Evolutionary conservation across 495 filamentous ascomycete species (phyloP).

Genomic region (Aspergillus avenaceus): DNA sequence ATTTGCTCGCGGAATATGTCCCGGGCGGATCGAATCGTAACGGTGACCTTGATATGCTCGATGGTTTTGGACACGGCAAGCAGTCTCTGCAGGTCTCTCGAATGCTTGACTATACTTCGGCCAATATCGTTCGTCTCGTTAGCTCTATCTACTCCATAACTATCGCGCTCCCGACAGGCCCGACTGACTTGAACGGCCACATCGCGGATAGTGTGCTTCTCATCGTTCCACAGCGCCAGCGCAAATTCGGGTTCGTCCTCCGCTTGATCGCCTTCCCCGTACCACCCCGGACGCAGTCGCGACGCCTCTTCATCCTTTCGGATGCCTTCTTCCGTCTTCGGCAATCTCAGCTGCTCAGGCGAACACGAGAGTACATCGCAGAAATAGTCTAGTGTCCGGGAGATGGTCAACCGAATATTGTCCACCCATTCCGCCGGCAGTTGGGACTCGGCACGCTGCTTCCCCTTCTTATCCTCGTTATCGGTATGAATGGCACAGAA

Average conservation of each 20-base stretch:
- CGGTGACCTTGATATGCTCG: constrained; percentile 92
- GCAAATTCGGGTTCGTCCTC: constrained; percentile 70
- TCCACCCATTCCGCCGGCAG: constrained; percentile 70
- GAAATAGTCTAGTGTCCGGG: constrained; percentile 83
- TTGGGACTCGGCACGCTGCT: constrained; percentile 49
- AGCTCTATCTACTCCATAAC: constrained; percentile 69
- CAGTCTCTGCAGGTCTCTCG: constrained; percentile 63
- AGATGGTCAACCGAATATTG: constrained; percentile 78
- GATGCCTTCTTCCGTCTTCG: constrained; percentile 77
- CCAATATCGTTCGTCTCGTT: constrained; percentile 85
- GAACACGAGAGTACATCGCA: constrained; percentile 97
- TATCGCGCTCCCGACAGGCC: constrained; percentile 70
- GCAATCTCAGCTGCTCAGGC: constrained; percentile 84
- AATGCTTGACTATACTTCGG: constrained; percentile 75
- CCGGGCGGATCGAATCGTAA: constrained; percentile 86
- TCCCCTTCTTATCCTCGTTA: constrained; percentile 53
- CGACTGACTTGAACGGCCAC: constrained; percentile 84
- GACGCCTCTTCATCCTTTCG: constrained; percentile 76
- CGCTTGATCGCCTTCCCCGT: constrained; percentile 53
- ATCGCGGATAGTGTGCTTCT: constrained; percentile 95
- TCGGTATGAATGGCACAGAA: constrained; percentile 91
- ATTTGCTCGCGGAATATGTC: constrained; percentile 98
- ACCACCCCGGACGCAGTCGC: constrained; percentile 69
- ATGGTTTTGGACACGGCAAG: constrained; percentile 75
- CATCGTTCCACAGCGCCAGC: constrained; percentile 95